phyloP scores from a whole-genome alignment of 208 protist genomes.

The Vickermania ingenoplastis region DNA sequence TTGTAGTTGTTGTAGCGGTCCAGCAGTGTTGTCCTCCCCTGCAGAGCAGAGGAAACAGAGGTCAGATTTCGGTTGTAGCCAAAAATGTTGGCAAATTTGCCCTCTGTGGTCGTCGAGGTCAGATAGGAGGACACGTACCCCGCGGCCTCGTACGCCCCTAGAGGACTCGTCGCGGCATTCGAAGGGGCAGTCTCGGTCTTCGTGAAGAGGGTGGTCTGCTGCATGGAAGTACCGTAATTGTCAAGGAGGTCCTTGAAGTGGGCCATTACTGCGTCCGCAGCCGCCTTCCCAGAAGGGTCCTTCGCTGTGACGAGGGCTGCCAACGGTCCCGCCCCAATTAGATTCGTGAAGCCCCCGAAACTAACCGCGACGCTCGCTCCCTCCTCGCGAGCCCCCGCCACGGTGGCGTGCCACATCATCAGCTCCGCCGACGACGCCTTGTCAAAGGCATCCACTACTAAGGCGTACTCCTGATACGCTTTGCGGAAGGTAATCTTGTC shows the following conservation, averaged over 20 bases:
- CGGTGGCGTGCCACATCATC: neutral
- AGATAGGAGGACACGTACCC: neutral
- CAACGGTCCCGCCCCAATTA: neutral
- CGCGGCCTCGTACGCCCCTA: neutral
- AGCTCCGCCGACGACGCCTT: neutral
- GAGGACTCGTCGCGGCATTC: neutral
- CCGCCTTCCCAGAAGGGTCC: neutral
- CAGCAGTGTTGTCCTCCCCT: neutral
- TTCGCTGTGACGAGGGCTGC: neutral
- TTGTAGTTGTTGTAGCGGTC: neutral
- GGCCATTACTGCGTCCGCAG: neutral
- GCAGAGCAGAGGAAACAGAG: neutral
- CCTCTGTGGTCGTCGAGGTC: neutral
- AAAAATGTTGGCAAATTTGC: neutral
- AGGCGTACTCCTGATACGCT: too few species aligned
- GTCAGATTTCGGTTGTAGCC: neutral
- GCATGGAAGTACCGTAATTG: neutral
- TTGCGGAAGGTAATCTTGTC: too few species aligned
- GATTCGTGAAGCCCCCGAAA: neutral
- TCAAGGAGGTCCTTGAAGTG: neutral
- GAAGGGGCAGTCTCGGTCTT: neutral
- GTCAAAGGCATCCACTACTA: neutral
- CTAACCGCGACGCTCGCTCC: neutral
- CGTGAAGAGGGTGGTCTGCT: neutral
- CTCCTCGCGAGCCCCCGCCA: neutral